Evolutionary conservation across 2,329 filamentous ascomycete species (phyloP).

Genomic region (Penicillium sp.): DNA sequence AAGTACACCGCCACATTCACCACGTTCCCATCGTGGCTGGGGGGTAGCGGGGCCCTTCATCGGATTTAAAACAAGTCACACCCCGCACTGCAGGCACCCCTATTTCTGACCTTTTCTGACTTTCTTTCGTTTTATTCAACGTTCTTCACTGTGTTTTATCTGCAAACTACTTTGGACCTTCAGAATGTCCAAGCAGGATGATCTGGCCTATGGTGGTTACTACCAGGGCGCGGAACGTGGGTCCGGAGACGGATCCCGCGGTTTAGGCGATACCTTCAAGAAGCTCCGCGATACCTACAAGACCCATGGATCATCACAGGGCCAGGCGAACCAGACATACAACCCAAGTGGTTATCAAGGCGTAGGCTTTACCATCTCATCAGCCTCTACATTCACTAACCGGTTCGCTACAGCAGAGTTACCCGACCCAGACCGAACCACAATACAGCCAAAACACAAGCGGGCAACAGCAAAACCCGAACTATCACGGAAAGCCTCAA

Average conservation of each 20-base stretch:
- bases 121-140: not conserved
- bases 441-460: conserved; percentile 26
- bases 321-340: conserved; percentile 19
- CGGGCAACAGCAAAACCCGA: conserved; percentile 22
- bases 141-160: not conserved
- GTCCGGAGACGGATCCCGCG: conserved; percentile 43
- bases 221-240: conserved; percentile 33
- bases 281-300: conserved; percentile 46
- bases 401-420: conserved; percentile 16
- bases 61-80: conserved; percentile 1
- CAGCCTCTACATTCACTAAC: conserved; percentile 1
- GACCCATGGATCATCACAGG: conserved; percentile 22
- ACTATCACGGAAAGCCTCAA: conserved; percentile 31
- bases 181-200: conserved; percentile 44
- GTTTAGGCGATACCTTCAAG: conserved; percentile 53
- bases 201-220: conserved; percentile 57
- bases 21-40: conserved; percentile 24
- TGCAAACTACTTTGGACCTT: not conserved
- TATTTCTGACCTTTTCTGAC: not conserved
- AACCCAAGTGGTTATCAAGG: conserved; percentile 25
- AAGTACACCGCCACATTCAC: conserved; percentile 13
- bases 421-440: conserved; percentile 17
- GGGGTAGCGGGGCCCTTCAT: conserved; percentile 19
- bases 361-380: conserved; percentile 9
- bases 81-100: conserved; percentile 11